Evolutionary conservation across 371 early-diverging fungal genomes (phyloP).

Genomic region (Lichtheimia ramosa): DNA sequence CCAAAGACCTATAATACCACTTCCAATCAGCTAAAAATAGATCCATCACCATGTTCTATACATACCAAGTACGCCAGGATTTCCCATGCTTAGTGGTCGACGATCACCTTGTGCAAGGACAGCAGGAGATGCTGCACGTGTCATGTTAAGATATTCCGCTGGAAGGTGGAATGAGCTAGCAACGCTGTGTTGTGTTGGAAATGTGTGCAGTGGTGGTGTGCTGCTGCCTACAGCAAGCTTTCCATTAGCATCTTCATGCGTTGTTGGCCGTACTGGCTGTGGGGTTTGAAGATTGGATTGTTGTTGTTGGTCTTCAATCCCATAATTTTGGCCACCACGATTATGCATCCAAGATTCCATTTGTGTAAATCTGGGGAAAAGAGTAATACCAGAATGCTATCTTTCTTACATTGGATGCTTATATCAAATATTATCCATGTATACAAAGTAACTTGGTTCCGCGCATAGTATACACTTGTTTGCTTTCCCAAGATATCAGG

Average conservation of each 20-base stretch:
- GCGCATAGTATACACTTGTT: neutral
- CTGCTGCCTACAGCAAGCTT: neutral
- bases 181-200: neutral
- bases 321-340: neutral
- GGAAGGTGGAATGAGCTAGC: neutral
- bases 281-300: neutral
- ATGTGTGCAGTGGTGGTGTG: neutral
- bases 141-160: slow-evolving; percentile 1
- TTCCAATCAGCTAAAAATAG: neutral
- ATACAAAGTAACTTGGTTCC: neutral
- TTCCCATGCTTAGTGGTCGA: slow-evolving; percentile 21
- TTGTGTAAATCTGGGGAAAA: neutral
- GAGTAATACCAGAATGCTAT: neutral
- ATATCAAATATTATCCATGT: neutral
- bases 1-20: slow-evolving; percentile 14
- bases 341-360: slow-evolving; percentile 1
- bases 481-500: neutral
- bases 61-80: slow-evolving; percentile 10
- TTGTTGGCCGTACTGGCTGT: neutral
- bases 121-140: slow-evolving; percentile 8
- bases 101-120: slow-evolving; percentile 13
- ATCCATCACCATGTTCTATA: neutral
- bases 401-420: neutral
- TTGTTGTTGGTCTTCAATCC: neutral
- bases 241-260: slow-evolving; percentile 3